A percentile compares a stretch with the other conserved stretches of the same genome.
Evolutionary conservation across 169 alveolate species (phyloP).

Genomic region (Plasmodium vivax): DNA sequence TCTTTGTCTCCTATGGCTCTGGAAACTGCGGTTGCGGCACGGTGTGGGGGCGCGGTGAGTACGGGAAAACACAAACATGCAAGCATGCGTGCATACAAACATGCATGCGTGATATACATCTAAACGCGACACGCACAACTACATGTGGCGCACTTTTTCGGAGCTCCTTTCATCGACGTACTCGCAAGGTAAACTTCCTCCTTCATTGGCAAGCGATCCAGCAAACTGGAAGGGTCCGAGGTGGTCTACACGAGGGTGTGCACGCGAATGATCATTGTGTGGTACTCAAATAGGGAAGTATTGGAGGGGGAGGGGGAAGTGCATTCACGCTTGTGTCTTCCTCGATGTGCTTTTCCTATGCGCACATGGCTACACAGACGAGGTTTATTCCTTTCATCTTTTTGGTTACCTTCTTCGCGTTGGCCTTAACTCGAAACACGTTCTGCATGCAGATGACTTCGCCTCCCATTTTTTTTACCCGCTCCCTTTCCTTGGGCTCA

Average conservation of each 20-base stretch:
- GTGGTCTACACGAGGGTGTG: not conserved
- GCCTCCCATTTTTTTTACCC: constrained; percentile 74
- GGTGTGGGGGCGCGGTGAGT: not conserved
- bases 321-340: not conserved
- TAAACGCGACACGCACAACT: not conserved
- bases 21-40: constrained; percentile 10
- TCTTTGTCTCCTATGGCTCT: constrained; percentile 74
- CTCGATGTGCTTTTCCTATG: not conserved
- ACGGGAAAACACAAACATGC: not conserved
- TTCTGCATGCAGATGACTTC: constrained; percentile 70
- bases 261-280: not conserved
- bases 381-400: not conserved
- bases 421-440: constrained; percentile 63
- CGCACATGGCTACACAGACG: not conserved
- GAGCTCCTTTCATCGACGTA: not conserved
- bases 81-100: no score
- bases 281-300: not conserved
- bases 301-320: not conserved
- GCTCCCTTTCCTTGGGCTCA: constrained; percentile 73
- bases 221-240: constrained; percentile 19
- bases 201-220: constrained; percentile 39
- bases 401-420: constrained; percentile 39
- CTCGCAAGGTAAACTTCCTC: constrained; percentile 72
- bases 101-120: not conserved
- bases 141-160: not conserved